Percentiles rank a stretch among this genome's conserved stretches.
Evolutionary conservation across 306 rosid genomes (phyloP).

Genomic region (Quercus rubra): DNA sequence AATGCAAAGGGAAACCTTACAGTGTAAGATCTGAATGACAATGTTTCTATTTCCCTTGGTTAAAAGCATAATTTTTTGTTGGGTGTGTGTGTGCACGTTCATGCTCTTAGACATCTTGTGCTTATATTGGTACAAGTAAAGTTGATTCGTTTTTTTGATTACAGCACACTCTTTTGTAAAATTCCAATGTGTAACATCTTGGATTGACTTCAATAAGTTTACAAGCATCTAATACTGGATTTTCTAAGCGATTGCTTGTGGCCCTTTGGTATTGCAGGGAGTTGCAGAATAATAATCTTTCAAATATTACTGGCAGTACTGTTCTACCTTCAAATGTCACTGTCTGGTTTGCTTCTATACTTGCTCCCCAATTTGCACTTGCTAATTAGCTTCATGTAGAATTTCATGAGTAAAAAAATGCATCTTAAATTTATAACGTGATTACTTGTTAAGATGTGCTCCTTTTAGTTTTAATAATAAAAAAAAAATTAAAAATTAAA

Average conservation of each 20-base stretch:
- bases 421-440: background rate
- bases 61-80: no score
- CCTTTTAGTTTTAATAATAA: background rate
- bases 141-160: no score
- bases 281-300: conserved; percentile 60
- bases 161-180: background rate
- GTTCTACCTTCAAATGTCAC: conserved; percentile 66
- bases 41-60: background rate
- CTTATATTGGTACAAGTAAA: no score
- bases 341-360: conserved; percentile 18
- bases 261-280: conserved; percentile 53
- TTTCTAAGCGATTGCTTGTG: conserved; percentile 17
- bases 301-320: conserved; percentile 52
- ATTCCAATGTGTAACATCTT: background rate
- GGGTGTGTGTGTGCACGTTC: no score
- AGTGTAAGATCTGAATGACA: no score
- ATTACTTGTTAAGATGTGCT: background rate
- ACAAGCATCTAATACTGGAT: background rate
- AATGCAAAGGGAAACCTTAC: conserved; percentile 12
- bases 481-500: no score
- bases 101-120: no score
- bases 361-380: no score
- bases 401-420: background rate
- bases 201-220: background rate
- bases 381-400: conserved; percentile 9